These are phyloP conservation scores for Dryas integrifolia DNA, from an alignment of 331 rosid species.

Conservation along the genomic window DNA sequence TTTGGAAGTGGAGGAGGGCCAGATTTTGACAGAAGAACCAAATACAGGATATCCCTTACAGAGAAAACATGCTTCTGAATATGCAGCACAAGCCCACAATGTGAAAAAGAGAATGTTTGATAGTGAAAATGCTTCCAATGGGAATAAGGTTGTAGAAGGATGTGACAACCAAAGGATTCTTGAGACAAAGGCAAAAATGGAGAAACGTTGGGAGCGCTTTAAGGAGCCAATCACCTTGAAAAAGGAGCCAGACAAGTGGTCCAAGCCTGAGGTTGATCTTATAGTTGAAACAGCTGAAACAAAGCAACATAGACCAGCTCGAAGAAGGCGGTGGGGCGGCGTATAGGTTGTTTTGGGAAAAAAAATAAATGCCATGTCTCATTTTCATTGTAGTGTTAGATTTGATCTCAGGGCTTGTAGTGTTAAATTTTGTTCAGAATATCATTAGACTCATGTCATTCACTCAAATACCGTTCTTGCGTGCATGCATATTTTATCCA, in stretches of 20 bases:
- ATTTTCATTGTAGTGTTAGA: neutral
- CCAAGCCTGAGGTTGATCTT: constrained; percentile 34
- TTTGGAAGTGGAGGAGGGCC: constrained; percentile 55
- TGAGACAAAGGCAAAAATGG: constrained; percentile 63
- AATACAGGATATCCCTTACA: constrained; percentile 9
- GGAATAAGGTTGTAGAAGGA: constrained; percentile 21
- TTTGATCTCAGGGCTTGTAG: constrained; percentile 18
- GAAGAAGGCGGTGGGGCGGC: constrained; percentile 65
- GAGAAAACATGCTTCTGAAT: constrained; percentile 34
- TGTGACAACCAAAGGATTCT: constrained; percentile 53
- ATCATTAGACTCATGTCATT: neutral
- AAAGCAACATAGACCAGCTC: constrained; percentile 53
- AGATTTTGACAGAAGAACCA: constrained; percentile 49
- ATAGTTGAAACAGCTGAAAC: constrained; percentile 31
- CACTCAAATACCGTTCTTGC: too few relatives aligned
- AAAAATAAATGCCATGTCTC: neutral
- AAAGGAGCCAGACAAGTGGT: constrained; percentile 43
- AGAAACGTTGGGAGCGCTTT: constrained; percentile 79
- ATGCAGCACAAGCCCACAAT: constrained; percentile 13
- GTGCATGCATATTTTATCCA: neutral
- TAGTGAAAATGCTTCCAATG: constrained; percentile 24
- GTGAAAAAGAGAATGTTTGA: constrained; percentile 26
- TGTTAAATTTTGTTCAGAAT: neutral
- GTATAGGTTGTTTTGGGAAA: constrained; percentile 15
- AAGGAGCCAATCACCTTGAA: constrained; percentile 51